phyloP scores from a whole-genome alignment of 192 early-diverging fungal species.

The Obelidium mucronatum region DNA sequence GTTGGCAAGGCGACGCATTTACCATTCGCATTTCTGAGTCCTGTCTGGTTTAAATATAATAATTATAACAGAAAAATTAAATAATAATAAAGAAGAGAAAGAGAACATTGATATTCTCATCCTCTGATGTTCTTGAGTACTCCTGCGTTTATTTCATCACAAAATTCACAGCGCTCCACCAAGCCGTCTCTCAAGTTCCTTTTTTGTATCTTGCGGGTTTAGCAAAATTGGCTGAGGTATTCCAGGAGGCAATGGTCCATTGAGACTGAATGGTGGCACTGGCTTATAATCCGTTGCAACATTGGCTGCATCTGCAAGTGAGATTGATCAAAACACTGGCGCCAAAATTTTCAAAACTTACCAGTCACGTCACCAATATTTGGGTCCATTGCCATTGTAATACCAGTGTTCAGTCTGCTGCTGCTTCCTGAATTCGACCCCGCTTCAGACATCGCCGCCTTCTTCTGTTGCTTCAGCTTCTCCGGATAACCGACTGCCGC shows the following conservation, averaged over 20 bases:
- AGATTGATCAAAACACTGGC: no score
- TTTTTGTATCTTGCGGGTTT: not conserved
- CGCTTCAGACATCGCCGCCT: not conserved
- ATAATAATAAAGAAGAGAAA: no score
- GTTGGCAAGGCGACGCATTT: not conserved
- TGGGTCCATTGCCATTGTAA: not conserved
- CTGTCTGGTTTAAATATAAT: no score
- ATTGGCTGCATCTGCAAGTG: not conserved
- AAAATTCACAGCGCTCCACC: no score
- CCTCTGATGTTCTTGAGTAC: no score
- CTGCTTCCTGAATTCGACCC: not conserved
- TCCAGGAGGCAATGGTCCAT: conserved; percentile 1
- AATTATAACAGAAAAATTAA: no score
- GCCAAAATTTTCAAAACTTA: no score
- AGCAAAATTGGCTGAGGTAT: not conserved
- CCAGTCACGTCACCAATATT: conserved; percentile 4
- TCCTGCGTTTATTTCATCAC: no score
- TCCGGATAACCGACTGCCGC: conserved; percentile 23
- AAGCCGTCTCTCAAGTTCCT: conserved; percentile 9
- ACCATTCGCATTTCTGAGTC: conserved; percentile 8
- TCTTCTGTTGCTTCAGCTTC: no score
- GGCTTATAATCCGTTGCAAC: conserved; percentile 20
- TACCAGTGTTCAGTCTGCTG: not conserved
- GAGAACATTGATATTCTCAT: no score
- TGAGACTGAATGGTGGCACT: conserved; percentile 17